Percentiles rank a stretch among this genome's conserved stretches.
These are phyloP conservation scores for Fusarium bactridioides DNA, from an alignment of 2,329 filamentous ascomycete genomes.

Conservation along the genomic window DNA sequence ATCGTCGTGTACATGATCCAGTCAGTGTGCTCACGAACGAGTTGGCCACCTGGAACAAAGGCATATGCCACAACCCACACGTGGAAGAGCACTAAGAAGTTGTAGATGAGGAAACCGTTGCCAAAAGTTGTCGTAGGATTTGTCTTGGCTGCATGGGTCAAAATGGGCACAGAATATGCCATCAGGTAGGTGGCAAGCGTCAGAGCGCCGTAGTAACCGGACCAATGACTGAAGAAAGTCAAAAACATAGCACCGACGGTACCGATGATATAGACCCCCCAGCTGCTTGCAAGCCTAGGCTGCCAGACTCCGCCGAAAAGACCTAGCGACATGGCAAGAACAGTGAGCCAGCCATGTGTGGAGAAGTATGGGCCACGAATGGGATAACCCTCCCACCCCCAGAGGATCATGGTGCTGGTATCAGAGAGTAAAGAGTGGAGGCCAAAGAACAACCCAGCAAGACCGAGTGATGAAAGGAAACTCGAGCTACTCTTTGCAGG, in stretches of 20 bases:
- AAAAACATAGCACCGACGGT: slow-evolving; percentile 80
- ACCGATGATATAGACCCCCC: slow-evolving; percentile 81
- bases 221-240: slow-evolving; percentile 82
- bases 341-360: slow-evolving; percentile 88
- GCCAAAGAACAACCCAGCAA: slow-evolving; percentile 86
- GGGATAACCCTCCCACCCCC: slow-evolving; percentile 97
- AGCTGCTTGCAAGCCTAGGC: slow-evolving; percentile 76
- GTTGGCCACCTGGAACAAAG: slow-evolving; percentile 92
- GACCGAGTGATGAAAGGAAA: slow-evolving; percentile 75
- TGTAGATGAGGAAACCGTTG: slow-evolving; percentile 88
- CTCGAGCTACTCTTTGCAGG: slow-evolving; percentile 68
- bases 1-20: slow-evolving; percentile 93
- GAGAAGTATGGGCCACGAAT: slow-evolving; percentile 86
- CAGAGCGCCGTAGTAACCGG: slow-evolving; percentile 86
- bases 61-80: slow-evolving; percentile 99
- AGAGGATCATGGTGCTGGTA: slow-evolving; percentile 98
- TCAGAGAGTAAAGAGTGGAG: slow-evolving; percentile 94
- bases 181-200: slow-evolving; percentile 80
- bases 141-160: slow-evolving; percentile 78
- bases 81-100: slow-evolving; percentile 94
- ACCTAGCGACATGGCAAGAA: slow-evolving; percentile 86
- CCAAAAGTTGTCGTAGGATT: slow-evolving; percentile 84
- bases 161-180: slow-evolving; percentile 78
- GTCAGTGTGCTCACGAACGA: slow-evolving; percentile 93
- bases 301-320: slow-evolving; percentile 78